Percentiles rank a stretch among this genome's conserved stretches.
These are phyloP conservation scores for Phytopythium boreale DNA, from an alignment of 352 stramenopile species.

Conservation along the genomic window DNA sequence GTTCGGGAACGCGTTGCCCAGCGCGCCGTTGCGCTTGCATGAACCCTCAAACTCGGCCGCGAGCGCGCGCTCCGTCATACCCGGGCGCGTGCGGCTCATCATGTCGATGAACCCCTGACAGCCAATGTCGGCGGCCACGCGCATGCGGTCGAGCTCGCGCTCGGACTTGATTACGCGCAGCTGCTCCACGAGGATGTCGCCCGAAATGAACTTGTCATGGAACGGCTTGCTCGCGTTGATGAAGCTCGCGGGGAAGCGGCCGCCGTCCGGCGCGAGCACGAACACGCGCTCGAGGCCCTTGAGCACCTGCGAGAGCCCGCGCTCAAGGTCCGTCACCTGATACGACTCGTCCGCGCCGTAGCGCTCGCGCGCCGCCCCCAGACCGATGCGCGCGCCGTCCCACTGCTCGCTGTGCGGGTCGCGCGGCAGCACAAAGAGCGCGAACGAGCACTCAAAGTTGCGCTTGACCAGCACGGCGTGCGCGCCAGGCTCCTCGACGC, in stretches of 20 bases:
- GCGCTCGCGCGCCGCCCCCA: slow-evolving; percentile 52
- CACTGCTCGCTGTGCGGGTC: slow-evolving; percentile 81
- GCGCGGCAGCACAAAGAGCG: slow-evolving; percentile 74
- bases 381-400: slow-evolving; percentile 67
- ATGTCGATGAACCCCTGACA: slow-evolving; percentile 67
- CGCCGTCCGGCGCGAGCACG: slow-evolving; percentile 57
- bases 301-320: slow-evolving; percentile 51
- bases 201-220: slow-evolving; percentile 70
- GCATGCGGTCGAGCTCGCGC: slow-evolving; percentile 73
- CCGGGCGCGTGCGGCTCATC: slow-evolving; percentile 60
- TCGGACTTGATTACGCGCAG: slow-evolving; percentile 73
- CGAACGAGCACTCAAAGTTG: slow-evolving; percentile 53
- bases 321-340: slow-evolving; percentile 55
- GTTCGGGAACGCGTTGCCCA: slow-evolving; percentile 81
- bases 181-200: slow-evolving; percentile 72
- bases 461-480: slow-evolving; percentile 77
- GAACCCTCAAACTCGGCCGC: slow-evolving; percentile 66
- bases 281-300: slow-evolving; percentile 61
- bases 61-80: slow-evolving; percentile 73
- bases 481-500: slow-evolving; percentile 73
- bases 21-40: slow-evolving; percentile 68
- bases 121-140: slow-evolving; percentile 66
- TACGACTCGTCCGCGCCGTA: slow-evolving; percentile 71
- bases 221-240: slow-evolving; percentile 55
- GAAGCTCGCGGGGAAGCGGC: slow-evolving; percentile 50